A percentile compares a stretch with the other conserved stretches of the same genome.
These are phyloP conservation scores for Phytophthora fragariae DNA, from an alignment of 352 stramenopile species.

Conservation along the genomic window DNA sequence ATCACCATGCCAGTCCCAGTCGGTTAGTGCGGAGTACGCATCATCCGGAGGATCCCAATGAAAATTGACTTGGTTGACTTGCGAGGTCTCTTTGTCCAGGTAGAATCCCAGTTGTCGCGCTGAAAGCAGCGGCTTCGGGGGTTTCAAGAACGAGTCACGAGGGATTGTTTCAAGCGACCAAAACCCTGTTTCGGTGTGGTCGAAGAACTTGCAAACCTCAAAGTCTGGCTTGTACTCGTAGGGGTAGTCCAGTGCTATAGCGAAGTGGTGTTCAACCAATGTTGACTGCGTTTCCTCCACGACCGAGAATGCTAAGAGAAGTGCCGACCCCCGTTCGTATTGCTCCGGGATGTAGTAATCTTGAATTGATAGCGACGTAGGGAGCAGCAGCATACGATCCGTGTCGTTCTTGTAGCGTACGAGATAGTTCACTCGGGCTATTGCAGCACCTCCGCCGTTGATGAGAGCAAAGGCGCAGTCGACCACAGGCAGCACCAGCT, in stretches of 20 bases:
- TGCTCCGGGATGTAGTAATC: conserved; percentile 43
- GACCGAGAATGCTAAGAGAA: conserved; percentile 31
- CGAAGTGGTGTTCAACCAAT: conserved; percentile 32
- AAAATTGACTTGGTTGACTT: conserved; percentile 49
- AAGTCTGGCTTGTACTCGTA: conserved; percentile 43
- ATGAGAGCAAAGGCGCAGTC: conserved; percentile 28
- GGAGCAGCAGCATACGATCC: conserved; percentile 36
- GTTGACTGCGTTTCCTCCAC: conserved; percentile 36
- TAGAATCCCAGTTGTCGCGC: conserved; percentile 52
- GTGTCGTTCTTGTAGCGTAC: conserved; percentile 31
- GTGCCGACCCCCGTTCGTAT: conserved; percentile 31
- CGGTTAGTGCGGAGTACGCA: conserved; percentile 21
- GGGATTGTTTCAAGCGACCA: conserved; percentile 36
- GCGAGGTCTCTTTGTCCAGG: conserved; percentile 44
- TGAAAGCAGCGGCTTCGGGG: conserved; percentile 39
- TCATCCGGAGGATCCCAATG: conserved; percentile 34
- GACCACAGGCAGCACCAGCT: conserved; percentile 39
- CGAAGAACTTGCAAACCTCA: conserved; percentile 29
- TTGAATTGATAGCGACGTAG: conserved; percentile 36
- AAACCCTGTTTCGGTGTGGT: conserved; percentile 26
- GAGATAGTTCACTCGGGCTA: conserved; percentile 43
- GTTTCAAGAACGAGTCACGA: conserved; percentile 26
- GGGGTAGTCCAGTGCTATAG: conserved; percentile 41
- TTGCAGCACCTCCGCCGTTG: conserved; percentile 10
- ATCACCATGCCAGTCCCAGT: conserved; percentile 41